Evolutionary conservation across 2,329 filamentous ascomycete genomes (phyloP), one percentile per base, ranked within the genome.

Genomic region (Phyllosticta citrichinensis): DNA sequence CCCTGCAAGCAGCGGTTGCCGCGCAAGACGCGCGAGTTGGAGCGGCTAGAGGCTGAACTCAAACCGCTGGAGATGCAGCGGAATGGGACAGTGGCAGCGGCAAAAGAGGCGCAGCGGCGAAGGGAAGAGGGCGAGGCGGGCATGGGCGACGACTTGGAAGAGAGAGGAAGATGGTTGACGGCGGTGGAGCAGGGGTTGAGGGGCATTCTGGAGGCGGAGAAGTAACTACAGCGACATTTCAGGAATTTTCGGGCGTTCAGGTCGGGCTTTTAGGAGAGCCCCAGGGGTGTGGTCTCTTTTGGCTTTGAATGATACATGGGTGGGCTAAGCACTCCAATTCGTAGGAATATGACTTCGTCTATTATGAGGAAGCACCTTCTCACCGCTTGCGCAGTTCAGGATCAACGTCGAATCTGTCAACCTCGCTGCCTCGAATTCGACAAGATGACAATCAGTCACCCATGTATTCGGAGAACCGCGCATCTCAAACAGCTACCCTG

Each of bases 101-200:
- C 88, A n/a, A 82, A 79, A 65, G 88, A 92, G 67, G 88, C 88
- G 12, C 82, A 80, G 71, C 79, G 84, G 68, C 80, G 87, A 67
- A 87, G 85, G 70, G 87, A 90, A 67, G 71, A 80, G 70, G 69
- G 84, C 9, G 75, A 86, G 8, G 83, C 84, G 5, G 87, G 86
- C 5, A 82, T 85, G 52, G 83, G 83, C 17, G 88, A 91, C 67
- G 87, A 92, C 67, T 72, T 91, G 33, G 89, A 92, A 71, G 86
- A 89, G 72, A 81, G 85, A 66, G 89, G 87, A 5, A 79, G 88
- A 65, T 93, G 89, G 89, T 85, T 86, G 74, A 82, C 83, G 65
- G 86, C 85, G 19, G 84, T 83, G n/a, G 87, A 91, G 69, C 75
- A 77, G 9, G 81, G 75, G 14, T 71, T 91, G 71, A 83, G 76